These are phyloP conservation scores for Cryptococcus sp. DNA, from an alignment of 1,284 basidiomycete species.

Conservation along the genomic window DNA sequence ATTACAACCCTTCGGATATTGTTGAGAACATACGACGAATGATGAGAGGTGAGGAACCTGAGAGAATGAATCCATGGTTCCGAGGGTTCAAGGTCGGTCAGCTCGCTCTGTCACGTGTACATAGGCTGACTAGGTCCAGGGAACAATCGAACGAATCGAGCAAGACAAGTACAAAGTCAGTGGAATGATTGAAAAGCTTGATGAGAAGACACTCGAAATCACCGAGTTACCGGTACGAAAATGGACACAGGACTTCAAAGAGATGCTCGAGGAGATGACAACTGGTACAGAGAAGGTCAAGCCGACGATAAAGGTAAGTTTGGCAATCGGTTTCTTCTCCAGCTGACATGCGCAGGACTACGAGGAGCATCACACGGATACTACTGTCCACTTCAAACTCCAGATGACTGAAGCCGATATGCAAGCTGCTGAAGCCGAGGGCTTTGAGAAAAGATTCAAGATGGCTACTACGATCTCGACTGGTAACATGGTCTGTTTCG, in stretches of 20 bases:
- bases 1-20: conserved; percentile 89
- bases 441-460: conserved; percentile 88
- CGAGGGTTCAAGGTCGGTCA: conserved; percentile 66
- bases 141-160: conserved; percentile 71
- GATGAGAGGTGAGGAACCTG: conserved; percentile 79
- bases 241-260: conserved; percentile 93
- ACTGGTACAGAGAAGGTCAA: conserved; percentile 58
- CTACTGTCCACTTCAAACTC: conserved; percentile 85
- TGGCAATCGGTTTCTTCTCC: neutral
- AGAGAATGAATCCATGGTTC: conserved; percentile 94
- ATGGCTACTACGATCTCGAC: conserved; percentile 76
- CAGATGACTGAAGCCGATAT: conserved; percentile 76
- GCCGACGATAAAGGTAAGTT: conserved; percentile 51
- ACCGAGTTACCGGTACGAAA: conserved; percentile 92
- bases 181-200: conserved; percentile 71
- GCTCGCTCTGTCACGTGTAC: neutral
- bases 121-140: conserved; percentile 45
- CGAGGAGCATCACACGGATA: conserved; percentile 92
- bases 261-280: conserved; percentile 70
- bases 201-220: conserved; percentile 86
- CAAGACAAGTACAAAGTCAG: conserved; percentile 84
- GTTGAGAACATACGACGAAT: conserved; percentile 80
- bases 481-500: conserved; percentile 98
- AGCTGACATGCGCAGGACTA: conserved; percentile 64
- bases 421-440: conserved; percentile 82